phyloP scores from a whole-genome alignment of 1,139 yeast species.

The Debaryomyces sp. region DNA sequence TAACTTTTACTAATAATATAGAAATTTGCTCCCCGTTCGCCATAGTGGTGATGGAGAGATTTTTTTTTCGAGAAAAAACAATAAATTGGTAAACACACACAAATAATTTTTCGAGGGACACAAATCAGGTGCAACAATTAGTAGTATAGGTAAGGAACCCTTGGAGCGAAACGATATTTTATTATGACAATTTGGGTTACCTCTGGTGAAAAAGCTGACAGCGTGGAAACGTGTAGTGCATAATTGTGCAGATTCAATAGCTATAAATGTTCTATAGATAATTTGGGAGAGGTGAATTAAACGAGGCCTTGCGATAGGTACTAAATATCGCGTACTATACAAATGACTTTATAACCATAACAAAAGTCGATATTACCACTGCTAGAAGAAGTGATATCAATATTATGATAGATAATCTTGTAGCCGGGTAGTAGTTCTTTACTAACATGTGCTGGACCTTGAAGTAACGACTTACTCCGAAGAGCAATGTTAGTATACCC shows the following conservation, averaged over 20 bases:
- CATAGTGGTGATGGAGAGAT: conserved; percentile 1
- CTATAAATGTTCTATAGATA: neutral
- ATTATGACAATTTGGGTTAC: neutral
- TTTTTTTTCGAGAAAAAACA: neutral
- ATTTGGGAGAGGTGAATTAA: neutral
- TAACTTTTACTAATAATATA: conserved; percentile 13
- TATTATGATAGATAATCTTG: conserved; percentile 26
- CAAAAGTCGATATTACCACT: conserved; percentile 27
- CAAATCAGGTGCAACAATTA: neutral
- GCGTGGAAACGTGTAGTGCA: neutral
- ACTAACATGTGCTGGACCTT: conserved; percentile 34
- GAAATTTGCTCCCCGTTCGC: neutral
- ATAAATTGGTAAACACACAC: neutral
- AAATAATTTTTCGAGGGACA: neutral
- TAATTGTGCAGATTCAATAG: neutral
- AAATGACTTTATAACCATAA: conserved; percentile 20
- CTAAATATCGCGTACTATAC: neutral
- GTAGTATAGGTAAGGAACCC: neutral
- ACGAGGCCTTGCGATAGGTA: neutral
- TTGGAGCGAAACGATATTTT: neutral
- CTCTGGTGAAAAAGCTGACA: neutral
- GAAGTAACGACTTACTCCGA: conserved; percentile 38
- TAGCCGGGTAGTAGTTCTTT: conserved; percentile 32
- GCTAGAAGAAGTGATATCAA: conserved; percentile 24
- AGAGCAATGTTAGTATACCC: conserved; percentile 37